phyloP scores from a whole-genome alignment of 306 rosid genomes.

The Vicia sativa region DNA sequence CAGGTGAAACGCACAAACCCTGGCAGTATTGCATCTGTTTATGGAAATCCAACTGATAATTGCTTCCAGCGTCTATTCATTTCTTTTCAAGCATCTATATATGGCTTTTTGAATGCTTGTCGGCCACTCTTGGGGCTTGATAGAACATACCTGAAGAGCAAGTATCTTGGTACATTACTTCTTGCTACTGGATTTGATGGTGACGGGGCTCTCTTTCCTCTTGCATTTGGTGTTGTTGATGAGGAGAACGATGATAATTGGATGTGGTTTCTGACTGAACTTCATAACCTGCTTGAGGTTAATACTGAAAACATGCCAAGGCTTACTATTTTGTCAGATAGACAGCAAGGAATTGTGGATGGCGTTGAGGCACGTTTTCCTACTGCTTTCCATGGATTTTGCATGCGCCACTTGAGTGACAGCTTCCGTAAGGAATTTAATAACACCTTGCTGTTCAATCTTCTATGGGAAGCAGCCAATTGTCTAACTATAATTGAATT shows the following conservation, averaged over 20 bases:
- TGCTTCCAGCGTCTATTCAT: constrained; percentile 86
- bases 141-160: constrained; percentile 75
- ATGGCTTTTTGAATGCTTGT: constrained; percentile 82
- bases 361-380: constrained; percentile 83
- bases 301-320: constrained; percentile 91
- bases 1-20: constrained; percentile 81
- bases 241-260: constrained; percentile 86
- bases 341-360: constrained; percentile 80
- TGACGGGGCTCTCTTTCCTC: constrained; percentile 80
- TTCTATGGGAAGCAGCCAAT: constrained; percentile 84
- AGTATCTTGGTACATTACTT: constrained; percentile 79
- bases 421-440: constrained; percentile 90
- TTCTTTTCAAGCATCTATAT: constrained; percentile 84
- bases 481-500: constrained; percentile 76
- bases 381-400: constrained; percentile 89
- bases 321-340: constrained; percentile 85
- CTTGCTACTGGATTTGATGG: constrained; percentile 85
- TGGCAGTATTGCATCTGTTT: constrained; percentile 79
- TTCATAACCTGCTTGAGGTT: constrained; percentile 75
- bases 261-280: constrained; percentile 95
- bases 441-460: constrained; percentile 68
- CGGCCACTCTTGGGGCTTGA: constrained; percentile 86
- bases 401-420: constrained; percentile 84
- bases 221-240: constrained; percentile 87
- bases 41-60: constrained; percentile 62